Percentiles rank a stretch among this genome's conserved stretches.
phyloP scores from a whole-genome alignment of 345 rosid genomes.

The Euphorbia pulcherrima region DNA sequence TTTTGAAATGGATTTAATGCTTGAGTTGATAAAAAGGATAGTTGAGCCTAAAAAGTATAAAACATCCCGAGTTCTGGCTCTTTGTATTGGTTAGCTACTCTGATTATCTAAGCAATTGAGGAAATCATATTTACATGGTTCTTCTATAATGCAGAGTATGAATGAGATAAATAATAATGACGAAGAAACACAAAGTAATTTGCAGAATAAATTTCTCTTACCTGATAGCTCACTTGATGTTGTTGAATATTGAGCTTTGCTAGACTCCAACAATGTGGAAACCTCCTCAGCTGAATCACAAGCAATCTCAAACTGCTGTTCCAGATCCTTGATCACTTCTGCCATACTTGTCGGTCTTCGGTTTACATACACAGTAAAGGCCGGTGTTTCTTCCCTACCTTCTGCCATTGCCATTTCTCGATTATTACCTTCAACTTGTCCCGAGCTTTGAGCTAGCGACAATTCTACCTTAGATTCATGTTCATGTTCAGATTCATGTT shows the following conservation, averaged over 20 bases:
- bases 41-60: neutral
- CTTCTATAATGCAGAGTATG: no score
- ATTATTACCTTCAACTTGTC: conserved; percentile 50
- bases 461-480: conserved; percentile 43
- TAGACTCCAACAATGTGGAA: conserved; percentile 70
- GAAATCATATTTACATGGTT: no score
- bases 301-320: conserved; percentile 60
- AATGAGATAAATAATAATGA: no score
- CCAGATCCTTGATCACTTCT: conserved; percentile 90
- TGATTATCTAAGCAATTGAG: no score
- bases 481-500: conserved; percentile 30
- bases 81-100: no score
- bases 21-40: neutral
- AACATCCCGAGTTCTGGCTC: no score
- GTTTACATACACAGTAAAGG: conserved; percentile 87
- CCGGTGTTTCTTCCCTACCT: conserved; percentile 54
- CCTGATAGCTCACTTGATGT: conserved; percentile 68
- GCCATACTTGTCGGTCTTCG: conserved; percentile 88
- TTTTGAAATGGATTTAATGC: neutral
- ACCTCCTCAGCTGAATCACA: conserved; percentile 75
- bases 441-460: conserved; percentile 41
- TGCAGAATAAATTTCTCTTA: conserved; percentile 17
- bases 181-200: no score
- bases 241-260: conserved; percentile 58
- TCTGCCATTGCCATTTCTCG: conserved; percentile 51